Conservation (phyloP, 1,284 basidiomycete genomes). For the Chiua sp. region DNA sequence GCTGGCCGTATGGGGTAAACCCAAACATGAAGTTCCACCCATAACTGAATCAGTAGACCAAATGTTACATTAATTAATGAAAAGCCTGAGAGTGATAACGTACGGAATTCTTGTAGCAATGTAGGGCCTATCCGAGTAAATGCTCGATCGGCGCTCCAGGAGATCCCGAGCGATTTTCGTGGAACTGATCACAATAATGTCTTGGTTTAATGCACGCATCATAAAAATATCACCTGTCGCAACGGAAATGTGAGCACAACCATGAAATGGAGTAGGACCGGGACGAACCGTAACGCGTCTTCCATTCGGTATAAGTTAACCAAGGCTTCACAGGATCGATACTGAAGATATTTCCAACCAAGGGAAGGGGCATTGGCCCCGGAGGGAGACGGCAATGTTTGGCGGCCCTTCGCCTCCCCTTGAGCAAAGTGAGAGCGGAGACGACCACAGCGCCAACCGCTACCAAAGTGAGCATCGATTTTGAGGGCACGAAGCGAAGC, state of each 20-base stretch:
- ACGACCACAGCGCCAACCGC: background rate
- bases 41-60: conserved; percentile 16
- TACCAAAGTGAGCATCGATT: conserved; percentile 1
- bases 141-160: conserved; percentile 26
- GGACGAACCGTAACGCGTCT: conserved; percentile 18
- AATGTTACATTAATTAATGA: background rate
- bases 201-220: conserved; percentile 25
- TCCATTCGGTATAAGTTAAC: conserved; percentile 30
- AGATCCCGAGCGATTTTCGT: conserved; percentile 28
- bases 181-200: conserved; percentile 30
- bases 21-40: conserved; percentile 26
- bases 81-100: too few relatives aligned
- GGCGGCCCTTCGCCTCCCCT: background rate
- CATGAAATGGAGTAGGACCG: background rate
- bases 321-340: conserved; percentile 27
- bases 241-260: background rate
- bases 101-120: conserved; percentile 29
- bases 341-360: conserved; percentile 26
- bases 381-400: conserved; percentile 21
- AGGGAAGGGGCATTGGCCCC: conserved; percentile 25
- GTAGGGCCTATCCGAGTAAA: conserved; percentile 35
- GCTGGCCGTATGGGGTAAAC: conserved; percentile 24
- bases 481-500: background rate
- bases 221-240: conserved; percentile 28
- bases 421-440: conserved; percentile 4